Base-by-base conservation (phyloP, 2,329 filamentous ascomycete species). In the Fusarium compactum region DNA sequence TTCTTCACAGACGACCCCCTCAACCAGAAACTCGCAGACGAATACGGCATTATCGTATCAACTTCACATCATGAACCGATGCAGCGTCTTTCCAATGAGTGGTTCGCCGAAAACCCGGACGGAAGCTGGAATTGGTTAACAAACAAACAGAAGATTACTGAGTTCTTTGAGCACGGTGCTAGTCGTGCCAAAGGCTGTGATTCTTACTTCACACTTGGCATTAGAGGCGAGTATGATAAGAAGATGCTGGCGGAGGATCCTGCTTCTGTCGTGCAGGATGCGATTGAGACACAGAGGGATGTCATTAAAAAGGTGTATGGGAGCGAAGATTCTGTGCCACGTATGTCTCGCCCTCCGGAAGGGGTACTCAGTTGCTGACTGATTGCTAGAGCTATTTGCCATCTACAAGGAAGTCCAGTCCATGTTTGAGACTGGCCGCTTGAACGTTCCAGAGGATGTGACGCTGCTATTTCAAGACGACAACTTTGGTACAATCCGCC, bases 371-470 rank as follows among this genome's bases (percentile, higher is more conserved):
- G 4, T 48, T 2, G 0, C 58, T 69, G 6, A 69, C 2, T 11
- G 0, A 8, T n/a, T 4, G 0, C 2, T 80, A 71, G 88, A 91
- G 74, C 83, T 90, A 58, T 86, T 89, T 82, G 89, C 88, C 14
- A 76, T 91, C 32, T 92, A 91, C 74, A 91, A 91, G 61, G 89
- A 91, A 63, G 88, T 91, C 0, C 86, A 88, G 70, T 85, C 84
- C 14, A 89, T 90, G 66, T 90, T 88, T 40, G 87, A 91, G 51
- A 82, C 84, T 1, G 88, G 89, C 1, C 34, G 68, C 1, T 82
- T 91, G 67, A 77, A 82, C 2, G 85, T 90, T 0, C 87, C 88
- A 0, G 88, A 90, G 3, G 85, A 90, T 67, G 84, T 91, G 9
- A 91, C 87, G 0, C 78, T 91, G 4, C 78, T 91, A 0, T 91